A percentile compares a stretch with the other conserved stretches of the same genome.
Conservation (phyloP, 1,284 basidiomycete species). For the Coniferiporia sulphurascens region DNA sequence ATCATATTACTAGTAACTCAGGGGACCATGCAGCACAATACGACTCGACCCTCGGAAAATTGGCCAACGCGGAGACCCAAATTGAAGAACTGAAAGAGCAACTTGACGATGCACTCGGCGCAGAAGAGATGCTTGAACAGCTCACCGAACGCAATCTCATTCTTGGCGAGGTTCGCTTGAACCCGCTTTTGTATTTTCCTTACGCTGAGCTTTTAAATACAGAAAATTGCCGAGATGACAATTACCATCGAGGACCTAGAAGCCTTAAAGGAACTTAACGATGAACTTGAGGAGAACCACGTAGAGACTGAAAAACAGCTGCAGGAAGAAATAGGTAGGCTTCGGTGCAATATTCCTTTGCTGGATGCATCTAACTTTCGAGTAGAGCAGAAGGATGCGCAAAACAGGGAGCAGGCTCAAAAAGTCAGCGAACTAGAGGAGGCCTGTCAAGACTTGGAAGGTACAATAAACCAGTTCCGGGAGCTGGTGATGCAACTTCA, state of each 20-base stretch:
- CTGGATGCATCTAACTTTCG: not conserved
- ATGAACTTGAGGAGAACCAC: conserved; percentile 97
- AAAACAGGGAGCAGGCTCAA: conserved; percentile 62
- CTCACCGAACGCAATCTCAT: conserved; percentile 92
- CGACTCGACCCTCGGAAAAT: conserved; percentile 73
- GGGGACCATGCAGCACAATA: conserved; percentile 55
- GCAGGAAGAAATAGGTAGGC: conserved; percentile 82
- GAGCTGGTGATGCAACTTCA: conserved; percentile 84
- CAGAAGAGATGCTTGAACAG: conserved; percentile 94
- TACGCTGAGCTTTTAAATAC: conserved; percentile 15
- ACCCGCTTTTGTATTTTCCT: not conserved
- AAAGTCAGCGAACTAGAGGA: conserved; percentile 73
- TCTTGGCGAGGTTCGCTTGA: conserved; percentile 68
- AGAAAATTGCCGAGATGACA: conserved; percentile 97
- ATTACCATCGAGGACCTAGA: conserved; percentile 95
- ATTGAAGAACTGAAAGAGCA: conserved; percentile 93
- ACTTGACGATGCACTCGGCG: conserved; percentile 91
- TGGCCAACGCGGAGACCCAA: conserved; percentile 82
- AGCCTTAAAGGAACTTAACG: conserved; percentile 91
- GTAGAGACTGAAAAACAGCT: conserved; percentile 90
- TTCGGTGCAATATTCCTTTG: not conserved
- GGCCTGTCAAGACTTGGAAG: conserved; percentile 77
- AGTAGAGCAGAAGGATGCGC: conserved; percentile 66
- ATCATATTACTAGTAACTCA: conserved; percentile 8
- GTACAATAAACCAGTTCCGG: conserved; percentile 85